A percentile compares a stretch with the other conserved stretches of the same genome.
These are phyloP conservation scores for Sequoia sempervirens DNA, from an alignment of 75 land plant species.

Conservation along the genomic window DNA sequence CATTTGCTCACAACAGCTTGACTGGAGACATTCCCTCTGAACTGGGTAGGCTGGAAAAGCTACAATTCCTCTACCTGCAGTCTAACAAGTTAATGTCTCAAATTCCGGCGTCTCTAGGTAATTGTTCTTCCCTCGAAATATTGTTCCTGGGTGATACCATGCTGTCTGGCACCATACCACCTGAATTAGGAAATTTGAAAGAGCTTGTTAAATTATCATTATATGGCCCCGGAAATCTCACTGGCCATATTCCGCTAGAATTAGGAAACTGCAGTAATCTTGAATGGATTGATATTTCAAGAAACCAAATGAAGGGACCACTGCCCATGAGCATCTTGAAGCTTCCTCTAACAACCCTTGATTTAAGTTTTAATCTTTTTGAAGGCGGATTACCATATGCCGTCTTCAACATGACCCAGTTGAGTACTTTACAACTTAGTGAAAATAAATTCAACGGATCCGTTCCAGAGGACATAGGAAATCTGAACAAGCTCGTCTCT, in stretches of 20 bases:
- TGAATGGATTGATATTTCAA: conserved; percentile 49
- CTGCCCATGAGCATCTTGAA: no score
- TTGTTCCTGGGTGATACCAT: conserved; percentile 35
- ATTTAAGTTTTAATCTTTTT: no score
- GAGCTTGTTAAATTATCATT: conserved; percentile 39
- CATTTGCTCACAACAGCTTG: conserved; percentile 9
- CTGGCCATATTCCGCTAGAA: conserved; percentile 45
- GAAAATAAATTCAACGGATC: no score
- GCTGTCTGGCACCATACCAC: conserved; percentile 48
- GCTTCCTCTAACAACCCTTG: no score
- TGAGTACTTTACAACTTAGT: no score
- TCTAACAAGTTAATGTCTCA: conserved; percentile 43
- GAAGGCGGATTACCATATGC: no score
- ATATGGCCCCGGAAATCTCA: conserved; percentile 54
- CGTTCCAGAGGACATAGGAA: no score
- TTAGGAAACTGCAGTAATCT: conserved; percentile 56
- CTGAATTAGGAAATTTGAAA: conserved; percentile 30
- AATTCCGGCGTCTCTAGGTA: conserved; percentile 57
- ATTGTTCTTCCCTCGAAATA: conserved; percentile 23
- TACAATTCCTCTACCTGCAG: conserved; percentile 33
- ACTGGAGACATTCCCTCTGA: conserved; percentile 50
- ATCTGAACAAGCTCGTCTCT: no score
- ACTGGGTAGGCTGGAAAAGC: conserved; percentile 30
- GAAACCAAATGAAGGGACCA: conserved; percentile 14
- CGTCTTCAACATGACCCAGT: no score